Conservation (phyloP, 1,284 basidiomycete genomes). For the Ustilago crameri region DNA sequence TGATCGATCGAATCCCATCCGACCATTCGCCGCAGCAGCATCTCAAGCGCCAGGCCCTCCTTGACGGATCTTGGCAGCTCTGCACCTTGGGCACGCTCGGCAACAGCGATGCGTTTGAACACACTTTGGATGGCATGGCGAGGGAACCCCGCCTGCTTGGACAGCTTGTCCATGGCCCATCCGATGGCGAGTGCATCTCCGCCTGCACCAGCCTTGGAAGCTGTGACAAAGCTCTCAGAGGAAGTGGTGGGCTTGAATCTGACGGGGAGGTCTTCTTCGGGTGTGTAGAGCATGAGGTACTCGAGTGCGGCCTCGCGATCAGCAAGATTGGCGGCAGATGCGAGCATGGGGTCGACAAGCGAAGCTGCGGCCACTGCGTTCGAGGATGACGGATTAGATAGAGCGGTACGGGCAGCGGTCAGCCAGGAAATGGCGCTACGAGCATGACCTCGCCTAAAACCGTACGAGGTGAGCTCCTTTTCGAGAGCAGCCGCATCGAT, state of each 20-base stretch:
- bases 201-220: conserved; percentile 71
- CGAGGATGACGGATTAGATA: conserved; percentile 21
- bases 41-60: conserved; percentile 52
- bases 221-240: conserved; percentile 76
- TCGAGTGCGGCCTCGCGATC: conserved; percentile 77
- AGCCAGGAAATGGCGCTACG: conserved; percentile 60
- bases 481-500: conserved; percentile 47
- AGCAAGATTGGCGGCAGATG: conserved; percentile 55
- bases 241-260: conserved; percentile 72
- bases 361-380: conserved; percentile 12
- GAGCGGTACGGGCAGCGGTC: conserved; percentile 42
- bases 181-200: conserved; percentile 75
- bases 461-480: conserved; percentile 56
- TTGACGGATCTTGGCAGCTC: conserved; percentile 20
- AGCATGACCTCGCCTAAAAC: conserved; percentile 63
- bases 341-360: conserved; percentile 49
- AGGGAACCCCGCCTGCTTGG: conserved; percentile 87
- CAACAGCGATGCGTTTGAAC: conserved; percentile 59
- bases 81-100: conserved; percentile 8
- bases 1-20: conserved; percentile 30
- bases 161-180: conserved; percentile 84
- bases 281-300: conserved; percentile 78
- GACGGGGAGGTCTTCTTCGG: conserved; percentile 80
- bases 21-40: conserved; percentile 40
- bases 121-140: conserved; percentile 76